A percentile compares a stretch with the other conserved stretches of the same genome.
Evolutionary conservation across 345 rosid genomes (phyloP).

Genomic region (Psidium guajava): DNA sequence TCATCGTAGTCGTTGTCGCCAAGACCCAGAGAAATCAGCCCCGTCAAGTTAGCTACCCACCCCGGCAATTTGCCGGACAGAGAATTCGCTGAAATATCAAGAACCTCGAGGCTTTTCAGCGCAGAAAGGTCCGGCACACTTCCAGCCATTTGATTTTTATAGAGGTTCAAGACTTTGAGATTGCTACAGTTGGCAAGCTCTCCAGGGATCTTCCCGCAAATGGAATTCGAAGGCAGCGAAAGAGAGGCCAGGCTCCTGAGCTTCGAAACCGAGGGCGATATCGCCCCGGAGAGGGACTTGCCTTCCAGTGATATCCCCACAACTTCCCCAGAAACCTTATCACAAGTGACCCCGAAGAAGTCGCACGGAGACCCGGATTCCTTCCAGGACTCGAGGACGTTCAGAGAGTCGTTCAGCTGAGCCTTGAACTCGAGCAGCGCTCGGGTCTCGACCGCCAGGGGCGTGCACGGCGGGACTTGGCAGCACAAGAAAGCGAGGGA

Average conservation of each 20-base stretch:
- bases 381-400: constrained; percentile 55
- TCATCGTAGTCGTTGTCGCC: constrained; percentile 36
- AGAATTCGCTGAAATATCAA: constrained; percentile 41
- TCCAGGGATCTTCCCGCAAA: constrained; percentile 50
- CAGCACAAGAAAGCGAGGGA: constrained; percentile 4
- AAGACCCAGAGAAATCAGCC: constrained; percentile 30
- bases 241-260: constrained; percentile 37
- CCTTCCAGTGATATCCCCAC: constrained; percentile 32
- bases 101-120: constrained; percentile 30
- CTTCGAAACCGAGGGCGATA: constrained; percentile 47
- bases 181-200: constrained; percentile 30
- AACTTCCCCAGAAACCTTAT: constrained; percentile 32
- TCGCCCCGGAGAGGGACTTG: constrained; percentile 47
- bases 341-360: constrained; percentile 55
- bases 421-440: constrained; percentile 63
- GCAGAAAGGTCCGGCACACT: constrained; percentile 50
- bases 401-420: constrained; percentile 45
- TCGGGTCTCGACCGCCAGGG: constrained; percentile 29
- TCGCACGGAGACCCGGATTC: constrained; percentile 46
- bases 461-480: constrained; percentile 23
- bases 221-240: constrained; percentile 26
- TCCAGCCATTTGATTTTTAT: constrained; percentile 41
- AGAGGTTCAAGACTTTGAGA: constrained; percentile 51
- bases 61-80: constrained; percentile 50
- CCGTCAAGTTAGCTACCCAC: constrained; percentile 58